Base-by-base conservation (phyloP, 2,329 filamentous ascomycete species). In the Fusarium graminum region DNA sequence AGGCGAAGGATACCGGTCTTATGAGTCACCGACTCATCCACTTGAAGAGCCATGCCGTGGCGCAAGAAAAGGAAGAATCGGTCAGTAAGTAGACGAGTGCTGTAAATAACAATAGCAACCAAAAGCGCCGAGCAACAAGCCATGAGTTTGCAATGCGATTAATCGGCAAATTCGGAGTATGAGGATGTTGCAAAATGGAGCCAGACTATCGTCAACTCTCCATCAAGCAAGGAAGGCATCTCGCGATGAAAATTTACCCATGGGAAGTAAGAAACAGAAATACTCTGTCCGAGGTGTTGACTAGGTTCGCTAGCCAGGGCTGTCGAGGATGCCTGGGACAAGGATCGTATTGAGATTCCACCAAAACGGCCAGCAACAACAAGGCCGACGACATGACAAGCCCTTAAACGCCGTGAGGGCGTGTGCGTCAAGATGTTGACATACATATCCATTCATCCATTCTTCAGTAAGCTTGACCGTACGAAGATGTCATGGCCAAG, bases 1-100 rank as follows among this genome's bases (percentile, higher is more conserved):
- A 67, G 55, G 43, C 59, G 56, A 54, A 56, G 53, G 45, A 49
- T 63, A 65, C 34, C 34, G 34, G 34, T 63, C 32, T 26, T 72
- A 68, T 72, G 70, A 72, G 70, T 72, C 70, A 72, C 69, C 61
- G 58, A 34, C 53, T 61, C 69, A 62, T 65, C 67, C 61, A 67
- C 64, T 56, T 41, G 43, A 45, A 63, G 55, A 56, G 50, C 49
- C 53, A 43, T 57, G 44, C 45, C 36, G 34, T 29, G 16, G 30
- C 43, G 40, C 17, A 55, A 51, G 45, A 44, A 45, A 32, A 34
- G 4, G 14, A 29, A 44, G 29, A 51, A 51, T 44, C 59, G 51
- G 59, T 52, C 55, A 44, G 52, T 39, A 28, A 34, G 47, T 22
- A 40, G 12, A 36, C 12, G 26, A 7, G 11, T 52, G 40, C 16